Base-by-base conservation (phyloP, 208 protist species). In the Trypanosoma congolense region DNA sequence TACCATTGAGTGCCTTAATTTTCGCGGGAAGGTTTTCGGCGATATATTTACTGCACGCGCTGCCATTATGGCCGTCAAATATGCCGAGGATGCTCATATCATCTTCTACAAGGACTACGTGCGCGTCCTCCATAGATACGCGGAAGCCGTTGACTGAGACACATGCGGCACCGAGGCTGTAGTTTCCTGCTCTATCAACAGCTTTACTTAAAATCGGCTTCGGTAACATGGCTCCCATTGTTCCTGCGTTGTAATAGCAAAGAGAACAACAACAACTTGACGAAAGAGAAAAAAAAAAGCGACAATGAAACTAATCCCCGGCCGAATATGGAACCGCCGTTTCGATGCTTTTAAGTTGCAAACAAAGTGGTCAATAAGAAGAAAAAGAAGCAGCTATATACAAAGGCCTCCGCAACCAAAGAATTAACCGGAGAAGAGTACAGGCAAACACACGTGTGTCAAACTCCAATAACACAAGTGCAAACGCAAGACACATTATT, bases 21-120 rank as follows among this genome's bases (percentile, higher is more conserved):
- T 70, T 75, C 19, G 25, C 56, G 0, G 75, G 73, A 47, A 94
- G 29, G 45, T 71, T 48, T n/a, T 66, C 62, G n/a, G 81, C 79
- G 18, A 96, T 69, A 65, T 80, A 94, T 41, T 58, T 46, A 51
- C 79, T 89, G 70, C 90, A 96, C 29, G 71, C 67, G 2, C 72
- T 72, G n/a, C 83, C 83, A 52, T 77, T 91, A 72, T 96, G 90
- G 1, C 90, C 90, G 52, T 96, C 90, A 59, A 96, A 96, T 42
- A 96, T 78, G 46, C 90, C 90, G 59, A 94, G 87, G 57, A 90
- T 75, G 50, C 60, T 54, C 21, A 74, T 41, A 16, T 73, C 59
- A n/a, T 30, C n/a, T 10, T 71, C 73, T 50, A 77, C 33, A 36
- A 74, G 16, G 67, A 96, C 78, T 14, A 73, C 29, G 59, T 93